Evolutionary conservation across 2,329 filamentous ascomycete species (phyloP).

Genomic region (Passalora sequoiae): DNA sequence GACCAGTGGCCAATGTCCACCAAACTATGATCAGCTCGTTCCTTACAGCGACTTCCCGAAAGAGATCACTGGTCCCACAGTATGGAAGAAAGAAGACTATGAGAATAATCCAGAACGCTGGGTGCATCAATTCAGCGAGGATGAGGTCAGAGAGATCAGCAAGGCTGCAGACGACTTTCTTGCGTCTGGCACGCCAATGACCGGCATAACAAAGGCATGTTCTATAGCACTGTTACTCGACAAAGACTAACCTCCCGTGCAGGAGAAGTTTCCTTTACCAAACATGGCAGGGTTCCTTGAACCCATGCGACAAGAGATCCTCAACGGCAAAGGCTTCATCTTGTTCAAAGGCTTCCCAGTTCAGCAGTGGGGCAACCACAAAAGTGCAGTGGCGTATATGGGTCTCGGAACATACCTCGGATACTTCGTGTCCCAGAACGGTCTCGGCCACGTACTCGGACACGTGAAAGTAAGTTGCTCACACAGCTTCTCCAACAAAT

Average conservation of each 20-base stretch:
- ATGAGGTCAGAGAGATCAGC: constrained; percentile 64
- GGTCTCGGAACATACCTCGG: constrained; percentile 74
- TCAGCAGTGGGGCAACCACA: constrained; percentile 66
- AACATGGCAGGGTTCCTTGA: constrained; percentile 51
- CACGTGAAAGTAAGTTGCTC: constrained; percentile 60
- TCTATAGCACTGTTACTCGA: too few relatives aligned
- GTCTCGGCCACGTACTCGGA: constrained; percentile 75
- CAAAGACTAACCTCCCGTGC: too few relatives aligned
- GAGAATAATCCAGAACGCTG: constrained; percentile 60
- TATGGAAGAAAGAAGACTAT: constrained; percentile 66
- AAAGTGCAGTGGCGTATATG: constrained; percentile 86
- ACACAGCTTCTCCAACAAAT: not conserved
- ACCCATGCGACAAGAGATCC: constrained; percentile 58
- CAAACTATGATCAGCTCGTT: constrained; percentile 59
- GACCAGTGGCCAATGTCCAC: constrained; percentile 67
- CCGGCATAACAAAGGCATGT: constrained; percentile 60
- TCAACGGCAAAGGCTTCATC: constrained; percentile 84
- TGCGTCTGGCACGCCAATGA: constrained; percentile 59
- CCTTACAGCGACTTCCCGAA: constrained; percentile 67
- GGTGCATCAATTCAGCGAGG: constrained; percentile 63
- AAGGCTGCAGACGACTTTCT: constrained; percentile 65
- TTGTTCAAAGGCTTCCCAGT: constrained; percentile 84
- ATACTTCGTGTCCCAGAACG: constrained; percentile 84
- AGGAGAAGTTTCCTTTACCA: constrained; percentile 58
- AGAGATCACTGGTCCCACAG: constrained; percentile 64